Base-by-base conservation (phyloP, 768 basidiomycete genomes). In the Boletus reticulatus region DNA sequence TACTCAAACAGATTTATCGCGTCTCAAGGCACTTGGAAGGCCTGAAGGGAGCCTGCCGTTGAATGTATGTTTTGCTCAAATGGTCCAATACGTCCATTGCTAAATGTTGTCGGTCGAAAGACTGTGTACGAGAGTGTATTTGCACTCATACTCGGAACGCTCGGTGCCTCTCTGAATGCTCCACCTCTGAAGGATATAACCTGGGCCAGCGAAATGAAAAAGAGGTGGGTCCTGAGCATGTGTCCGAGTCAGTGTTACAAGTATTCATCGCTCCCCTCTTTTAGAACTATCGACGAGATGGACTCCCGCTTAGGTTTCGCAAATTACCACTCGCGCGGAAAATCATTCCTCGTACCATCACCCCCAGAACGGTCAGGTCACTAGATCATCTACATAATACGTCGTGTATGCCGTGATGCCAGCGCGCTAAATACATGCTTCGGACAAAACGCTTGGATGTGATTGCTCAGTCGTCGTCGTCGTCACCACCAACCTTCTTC, bases 171-270 rank as follows among this genome's bases (percentile, higher is more conserved):
- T n/a, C 62, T 89, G 56, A 85, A 81, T 60, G 79, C 87, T 8
- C 82, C 89, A 1, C 68, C 77, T 32, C 72, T 93, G 34, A 90
- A 87, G 62, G 89, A 92, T 63, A 89, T 93, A 56, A 87, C 88
- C 34, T 94, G 91, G 92, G 82, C 89, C 17, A 91, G 88, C 62
- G 92, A 95, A 73, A 94, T 94, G 92, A 81, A 80, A 62, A 85
- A 81, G 66, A 80, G 86, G 92, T 92, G 62, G 61, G 83, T 71
- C 17, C 31, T 8, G 7, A 41, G 31, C 20, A 34, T 45, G 0
- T 27, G 4, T 45, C n/a, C n/a, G n/a, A n/a, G n/a, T n/a, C 19
- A 29, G 20, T 52, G 9, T 16, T 7, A 22, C 13, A 24, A 41
- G 13, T 45, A 20, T 45, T 44, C 49, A 42, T 52, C 38, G 19